These are phyloP conservation scores for Acanthamoeba sp. DNA, from an alignment of 208 protist genomes.

Conservation along the genomic window DNA sequence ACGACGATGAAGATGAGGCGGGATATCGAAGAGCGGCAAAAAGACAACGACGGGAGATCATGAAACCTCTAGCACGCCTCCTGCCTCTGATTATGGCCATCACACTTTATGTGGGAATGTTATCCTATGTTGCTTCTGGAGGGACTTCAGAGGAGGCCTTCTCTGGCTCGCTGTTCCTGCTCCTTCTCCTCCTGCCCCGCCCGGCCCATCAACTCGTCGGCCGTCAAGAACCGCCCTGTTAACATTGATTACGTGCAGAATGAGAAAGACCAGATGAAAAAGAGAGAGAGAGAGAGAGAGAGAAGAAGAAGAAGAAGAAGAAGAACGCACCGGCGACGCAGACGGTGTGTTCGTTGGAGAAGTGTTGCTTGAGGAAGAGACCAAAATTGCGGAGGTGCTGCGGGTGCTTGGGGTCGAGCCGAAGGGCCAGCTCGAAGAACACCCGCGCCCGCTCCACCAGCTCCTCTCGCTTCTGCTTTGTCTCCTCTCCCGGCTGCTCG, in stretches of 20 bases:
- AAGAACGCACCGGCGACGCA: not conserved
- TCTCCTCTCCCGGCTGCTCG: not conserved
- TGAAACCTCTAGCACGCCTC: no score
- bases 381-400: conserved; percentile 67
- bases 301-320: not conserved
- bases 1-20: no score
- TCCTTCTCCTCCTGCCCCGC: conserved; percentile 18
- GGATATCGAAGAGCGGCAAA: no score
- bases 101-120: no score
- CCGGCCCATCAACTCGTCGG: conserved; percentile 30
- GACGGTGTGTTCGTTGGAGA: conserved; percentile 17
- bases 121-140: not conserved
- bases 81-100: no score
- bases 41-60: no score
- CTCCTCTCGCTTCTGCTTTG: conserved; percentile 48
- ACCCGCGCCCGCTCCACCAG: conserved; percentile 37
- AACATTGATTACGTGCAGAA: no score
- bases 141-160: not conserved
- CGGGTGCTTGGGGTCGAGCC: not conserved
- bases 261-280: not conserved
- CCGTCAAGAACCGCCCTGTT: not conserved
- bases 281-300: not conserved
- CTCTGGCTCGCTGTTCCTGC: not conserved
- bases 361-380: conserved; percentile 65
- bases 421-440: conserved; percentile 25